Conservation (phyloP, 345 rosid genomes). For the Physaria fendleri region DNA sequence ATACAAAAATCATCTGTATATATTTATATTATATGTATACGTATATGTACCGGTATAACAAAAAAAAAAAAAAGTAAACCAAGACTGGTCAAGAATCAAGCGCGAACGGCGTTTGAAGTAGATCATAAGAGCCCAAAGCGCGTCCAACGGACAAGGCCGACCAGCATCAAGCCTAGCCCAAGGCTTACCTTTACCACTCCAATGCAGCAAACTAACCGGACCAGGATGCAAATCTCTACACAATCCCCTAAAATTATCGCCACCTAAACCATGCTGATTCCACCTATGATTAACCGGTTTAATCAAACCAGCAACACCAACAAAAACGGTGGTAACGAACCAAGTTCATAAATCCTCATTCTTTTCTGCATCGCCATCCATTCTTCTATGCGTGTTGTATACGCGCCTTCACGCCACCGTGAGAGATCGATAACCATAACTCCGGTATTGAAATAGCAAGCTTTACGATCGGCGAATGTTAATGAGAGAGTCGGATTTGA, state of each 20-base stretch:
- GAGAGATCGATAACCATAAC: slow-evolving; percentile 90
- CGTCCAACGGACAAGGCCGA: slow-evolving; percentile 59
- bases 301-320: slow-evolving; percentile 67
- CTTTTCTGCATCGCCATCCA: slow-evolving; percentile 83
- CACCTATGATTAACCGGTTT: slow-evolving; percentile 70
- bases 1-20: slow-evolving; percentile 23
- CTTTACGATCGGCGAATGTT: slow-evolving; percentile 46
- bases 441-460: slow-evolving; percentile 82
- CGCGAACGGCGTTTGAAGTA: slow-evolving; percentile 45
- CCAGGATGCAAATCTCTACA: slow-evolving; percentile 59
- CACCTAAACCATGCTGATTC: slow-evolving; percentile 77
- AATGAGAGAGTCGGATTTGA: slow-evolving; percentile 56
- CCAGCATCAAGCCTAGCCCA: slow-evolving; percentile 61
- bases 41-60: slow-evolving; percentile 24
- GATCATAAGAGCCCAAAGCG: slow-evolving; percentile 65
- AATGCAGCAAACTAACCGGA: slow-evolving; percentile 56
- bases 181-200: slow-evolving; percentile 75
- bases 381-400: slow-evolving; percentile 65
- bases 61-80: slow-evolving; percentile 7
- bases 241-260: slow-evolving; percentile 53
- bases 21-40: background rate
- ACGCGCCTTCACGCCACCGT: slow-evolving; percentile 71
- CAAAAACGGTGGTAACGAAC: slow-evolving; percentile 73
- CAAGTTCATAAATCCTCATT: slow-evolving; percentile 67
- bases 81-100: slow-evolving; percentile 41